Conservation (phyloP, 2,329 filamentous ascomycete genomes). For the Cladosporium sp. region DNA sequence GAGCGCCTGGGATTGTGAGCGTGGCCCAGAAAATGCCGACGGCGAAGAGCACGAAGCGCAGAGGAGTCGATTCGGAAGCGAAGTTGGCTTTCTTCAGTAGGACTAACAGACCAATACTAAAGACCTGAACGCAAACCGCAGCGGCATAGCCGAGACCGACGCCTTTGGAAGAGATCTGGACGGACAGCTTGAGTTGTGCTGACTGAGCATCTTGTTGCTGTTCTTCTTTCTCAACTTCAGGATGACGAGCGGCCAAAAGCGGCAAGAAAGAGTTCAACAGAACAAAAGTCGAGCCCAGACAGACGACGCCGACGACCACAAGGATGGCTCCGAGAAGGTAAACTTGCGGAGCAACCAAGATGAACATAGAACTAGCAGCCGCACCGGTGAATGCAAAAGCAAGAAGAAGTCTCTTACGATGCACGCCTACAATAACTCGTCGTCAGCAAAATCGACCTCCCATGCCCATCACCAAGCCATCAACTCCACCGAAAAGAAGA, state of each 20-base stretch:
- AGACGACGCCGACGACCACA: conserved; percentile 81
- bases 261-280: conserved; percentile 93
- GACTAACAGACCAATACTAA: conserved; percentile 71
- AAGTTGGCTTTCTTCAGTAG: conserved; percentile 50
- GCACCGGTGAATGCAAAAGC: conserved; percentile 76
- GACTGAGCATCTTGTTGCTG: conserved; percentile 32
- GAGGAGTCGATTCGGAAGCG: conserved; percentile 69
- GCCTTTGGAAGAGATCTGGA: conserved; percentile 79
- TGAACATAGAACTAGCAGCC: conserved; percentile 73
- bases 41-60: conserved; percentile 75
- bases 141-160: conserved; percentile 88
- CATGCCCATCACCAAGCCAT: neutral
- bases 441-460: too few species aligned
- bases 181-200: conserved; percentile 72
- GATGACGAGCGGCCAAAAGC: conserved; percentile 78
- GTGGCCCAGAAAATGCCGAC: conserved; percentile 85
- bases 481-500: neutral
- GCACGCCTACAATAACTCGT: conserved; percentile 39
- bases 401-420: conserved; percentile 80
- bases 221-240: conserved; percentile 38
- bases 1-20: conserved; percentile 77
- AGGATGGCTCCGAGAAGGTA: conserved; percentile 76
- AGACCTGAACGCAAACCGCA: conserved; percentile 72
- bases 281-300: conserved; percentile 91
- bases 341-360: conserved; percentile 67